Evolutionary conservation across 2,329 filamentous ascomycete genomes (phyloP).

Genomic region (Pestalotiopsis sp.): DNA sequence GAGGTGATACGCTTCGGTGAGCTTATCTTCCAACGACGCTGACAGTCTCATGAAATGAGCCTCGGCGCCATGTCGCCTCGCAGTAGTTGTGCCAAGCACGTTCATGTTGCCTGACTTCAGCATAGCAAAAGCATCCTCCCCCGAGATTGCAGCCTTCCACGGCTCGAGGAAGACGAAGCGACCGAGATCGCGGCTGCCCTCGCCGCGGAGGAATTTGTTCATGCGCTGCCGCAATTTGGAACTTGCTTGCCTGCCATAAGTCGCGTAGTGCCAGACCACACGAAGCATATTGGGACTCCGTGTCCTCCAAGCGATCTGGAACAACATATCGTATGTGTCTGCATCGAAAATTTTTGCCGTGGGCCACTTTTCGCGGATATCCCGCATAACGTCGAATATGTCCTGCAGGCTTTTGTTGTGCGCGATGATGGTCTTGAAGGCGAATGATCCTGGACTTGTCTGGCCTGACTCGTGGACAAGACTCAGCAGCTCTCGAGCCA

Average conservation of each 20-base stretch:
- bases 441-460: slow-evolving; percentile 20
- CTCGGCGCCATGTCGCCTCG: slow-evolving; percentile 19
- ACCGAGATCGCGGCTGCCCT: neutral
- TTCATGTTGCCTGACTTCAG: slow-evolving; percentile 11
- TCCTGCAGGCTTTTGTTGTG: slow-evolving; percentile 20
- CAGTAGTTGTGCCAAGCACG: slow-evolving; percentile 12
- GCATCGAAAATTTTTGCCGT: slow-evolving; percentile 17
- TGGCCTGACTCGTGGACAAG: slow-evolving; percentile 13
- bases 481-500: slow-evolving; percentile 24
- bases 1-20: slow-evolving; percentile 27
- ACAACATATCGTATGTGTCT: slow-evolving; percentile 29
- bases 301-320: slow-evolving; percentile 25
- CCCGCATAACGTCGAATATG: slow-evolving; percentile 16
- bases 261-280: slow-evolving; percentile 32
- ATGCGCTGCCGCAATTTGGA: slow-evolving; percentile 25
- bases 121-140: slow-evolving; percentile 22
- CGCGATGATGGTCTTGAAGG: slow-evolving; percentile 32
- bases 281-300: slow-evolving; percentile 31
- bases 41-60: slow-evolving; percentile 16
- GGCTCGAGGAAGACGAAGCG: slow-evolving; percentile 21
- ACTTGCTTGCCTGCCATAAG: slow-evolving; percentile 16
- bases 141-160: slow-evolving; percentile 31
- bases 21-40: slow-evolving; percentile 21
- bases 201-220: slow-evolving; percentile 18
- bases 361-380: slow-evolving; percentile 21